Evolutionary conservation across 164 flowering plant genomes (phyloP), one percentile per base, ranked within the genome.

Genomic region (Dillenia suffruticosa): DNA sequence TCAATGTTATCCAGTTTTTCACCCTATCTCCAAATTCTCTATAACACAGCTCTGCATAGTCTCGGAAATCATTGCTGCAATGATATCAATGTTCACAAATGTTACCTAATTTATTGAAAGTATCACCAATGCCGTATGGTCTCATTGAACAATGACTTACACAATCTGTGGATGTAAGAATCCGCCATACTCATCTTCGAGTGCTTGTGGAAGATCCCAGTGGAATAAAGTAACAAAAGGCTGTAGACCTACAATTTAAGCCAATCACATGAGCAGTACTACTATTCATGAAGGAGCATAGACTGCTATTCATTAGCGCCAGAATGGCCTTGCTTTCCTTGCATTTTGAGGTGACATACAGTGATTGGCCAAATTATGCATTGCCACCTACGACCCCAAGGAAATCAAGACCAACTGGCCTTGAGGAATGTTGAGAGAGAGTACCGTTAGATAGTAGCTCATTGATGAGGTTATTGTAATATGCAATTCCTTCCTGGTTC

Each of bases 101-200:
- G 22, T 19, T 19, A 19, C 22, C 22, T 1, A 19, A 19, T 19
- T 19, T 19, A 19, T 19, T 19, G 1, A 19, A 1, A 19, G 22
- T 19, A 19, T 19, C 22, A 19, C 22, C 22, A 1, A 19, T 19
- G 22, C 22, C 22, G 1, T 19, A 19, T 19, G 22, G 22, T 19
- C 22, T 19, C 22, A 19, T 19, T 19, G 22, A 19, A 19, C 1
- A 19, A 19, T 19, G 22, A 19, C 71, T 59, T 57, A 67, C 74
- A 74, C 19, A 13, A 74, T 70, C 51, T 26, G 63, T 54, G 47
- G 60, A 57, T 70, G 69, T 51, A 69, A 65, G 72, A 68, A 72
- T 53, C 76, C 76, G 47, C 76, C 76, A 52, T 72, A 72, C 58
- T 72, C 76, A 57, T 72, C 69, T 54, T 72, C 76, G 10, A 72